These are phyloP conservation scores for Fusarium burgessii DNA, from an alignment of 2,329 filamentous ascomycete genomes.

Conservation along the genomic window DNA sequence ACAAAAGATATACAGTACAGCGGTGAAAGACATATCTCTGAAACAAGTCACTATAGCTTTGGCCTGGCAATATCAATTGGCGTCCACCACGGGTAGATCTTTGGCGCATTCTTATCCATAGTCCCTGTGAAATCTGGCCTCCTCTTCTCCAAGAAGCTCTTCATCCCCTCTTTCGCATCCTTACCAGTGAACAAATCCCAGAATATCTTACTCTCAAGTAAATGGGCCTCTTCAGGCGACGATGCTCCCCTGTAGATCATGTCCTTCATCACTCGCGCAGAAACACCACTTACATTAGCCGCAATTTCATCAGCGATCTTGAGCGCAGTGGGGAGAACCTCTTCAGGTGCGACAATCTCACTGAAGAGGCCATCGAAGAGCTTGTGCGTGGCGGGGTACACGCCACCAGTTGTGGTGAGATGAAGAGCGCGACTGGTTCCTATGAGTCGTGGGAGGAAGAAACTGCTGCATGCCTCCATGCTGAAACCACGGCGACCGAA, in stretches of 20 bases:
- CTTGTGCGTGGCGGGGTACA: slow-evolving; percentile 64
- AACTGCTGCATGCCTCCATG: slow-evolving; percentile 79
- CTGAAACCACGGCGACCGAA: slow-evolving; percentile 77
- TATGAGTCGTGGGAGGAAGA: slow-evolving; percentile 77
- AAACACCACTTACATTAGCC: slow-evolving; percentile 72
- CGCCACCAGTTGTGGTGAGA: slow-evolving; percentile 74
- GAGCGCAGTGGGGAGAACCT: slow-evolving; percentile 73
- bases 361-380: slow-evolving; percentile 73
- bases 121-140: slow-evolving; percentile 70
- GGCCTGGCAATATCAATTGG: slow-evolving; percentile 54
- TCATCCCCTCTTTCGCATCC: slow-evolving; percentile 75
- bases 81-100: slow-evolving; percentile 76
- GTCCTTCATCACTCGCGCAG: slow-evolving; percentile 76
- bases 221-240: slow-evolving; percentile 75
- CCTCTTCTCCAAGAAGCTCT: slow-evolving; percentile 77
- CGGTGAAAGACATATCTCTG: background rate
- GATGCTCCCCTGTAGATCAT: slow-evolving; percentile 72
- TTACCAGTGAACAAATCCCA: slow-evolving; percentile 67
- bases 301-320: slow-evolving; percentile 75
- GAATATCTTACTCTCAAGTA: slow-evolving; percentile 75
- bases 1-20: background rate
- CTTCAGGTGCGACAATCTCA: slow-evolving; percentile 69
- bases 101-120: slow-evolving; percentile 69
- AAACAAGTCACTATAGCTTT: slow-evolving; percentile 40
- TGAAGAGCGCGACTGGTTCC: slow-evolving; percentile 73